Evolutionary conservation across 441 rosid genomes (phyloP), one percentile per base, ranked within the genome.

Genomic region (Jatropha multifida): DNA sequence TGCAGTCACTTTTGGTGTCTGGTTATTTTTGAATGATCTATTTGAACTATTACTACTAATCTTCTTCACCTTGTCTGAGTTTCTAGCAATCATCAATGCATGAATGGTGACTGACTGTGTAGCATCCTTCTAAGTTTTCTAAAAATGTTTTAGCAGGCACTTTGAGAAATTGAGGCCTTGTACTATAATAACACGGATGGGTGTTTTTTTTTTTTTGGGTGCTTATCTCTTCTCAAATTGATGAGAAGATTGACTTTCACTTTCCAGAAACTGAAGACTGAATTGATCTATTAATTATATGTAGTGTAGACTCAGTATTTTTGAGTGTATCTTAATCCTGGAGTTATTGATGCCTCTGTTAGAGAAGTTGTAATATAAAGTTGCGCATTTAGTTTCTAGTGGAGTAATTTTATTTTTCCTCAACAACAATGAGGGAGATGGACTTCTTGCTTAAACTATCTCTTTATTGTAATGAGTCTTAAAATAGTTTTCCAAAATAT

Each of bases 21-120:
- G 72, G 48, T 68, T 74, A 56, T 68, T 60, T 66, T 15, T 20
- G 41, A 67, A 14, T 9, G 13, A 65, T 73, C 48, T 56, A 56
- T 5, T 3, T 37, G 40, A 5, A 38, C 23, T 41, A 38, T 42
- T 44, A 15, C 14, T 60, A 59, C 4, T 12, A 51, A 7, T 51
- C 7, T 10, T 51, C 56, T 51, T 51, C n/a, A 12, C 3, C 10
- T 7, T 23, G 4, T 11, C 15, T 42, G 17, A 52, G 41, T 52
- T 55, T 74, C 48, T 46, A 23, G 63, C 41, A 17, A 4, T 32
- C 56, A 17, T 65, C 26, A 56, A 10, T 54, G 7, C 77, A 42
- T 74, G 65, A 66, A 20, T 17, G 4, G 40, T 15, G 32, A 32
- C 32, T 49, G 49, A 27, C 27, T 51, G 9, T 64, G 62, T 7